Base-by-base conservation (phyloP, 768 basidiomycete species). In the Rhodosporidiobolus sp. region DNA sequence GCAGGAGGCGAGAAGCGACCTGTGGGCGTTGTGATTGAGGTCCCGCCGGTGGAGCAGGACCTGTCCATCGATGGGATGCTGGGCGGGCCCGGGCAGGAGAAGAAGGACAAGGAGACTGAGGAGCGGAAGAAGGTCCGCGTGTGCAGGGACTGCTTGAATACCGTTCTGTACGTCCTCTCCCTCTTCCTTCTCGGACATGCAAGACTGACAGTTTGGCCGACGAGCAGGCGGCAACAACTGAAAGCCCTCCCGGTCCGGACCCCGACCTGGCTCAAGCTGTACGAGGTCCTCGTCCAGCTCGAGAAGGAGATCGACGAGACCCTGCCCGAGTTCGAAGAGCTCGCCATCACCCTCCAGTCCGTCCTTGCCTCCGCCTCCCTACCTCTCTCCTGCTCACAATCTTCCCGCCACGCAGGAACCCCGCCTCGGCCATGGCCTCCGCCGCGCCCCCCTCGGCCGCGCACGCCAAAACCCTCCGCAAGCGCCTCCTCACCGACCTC, bases 241-340 rank as follows among this genome's bases (percentile, higher is more conserved):
- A 84, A 85, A 66, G 86, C 88, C 58, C 89, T 92, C 77, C 82
- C 84, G 3, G 79, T 81, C 7, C 82, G 83, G 52, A 83, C 87
- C 4, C 89, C 90, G 12, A 80, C 85, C 0, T 89, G 91, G 79
- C 82, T 86, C 34, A 85, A 85, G 76, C 83, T 94, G 38, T 90
- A 96, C 80, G 86, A 88, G 86, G 86, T 86, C 1, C 87, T 98
- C 70, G 82, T 91, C 49, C 80, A 78, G 50, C 82, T 96, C 14
- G 94, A 99, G 82, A 85, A 86, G 64, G 94, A 97, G 76, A 94
- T 98, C n/a, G 90, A 92, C 79, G 89, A 89, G 45, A 82, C 87
- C 4, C 84, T 98, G 8, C 92, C 93, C 6, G 87, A 89, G 73
- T 94, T 95, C 79, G 92, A 95, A 77, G 93, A 95, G 78, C 84